A percentile compares a stretch with the other conserved stretches of the same genome.
Conservation (phyloP, 2,329 filamentous ascomycete species). For the Epichloe scottii region DNA sequence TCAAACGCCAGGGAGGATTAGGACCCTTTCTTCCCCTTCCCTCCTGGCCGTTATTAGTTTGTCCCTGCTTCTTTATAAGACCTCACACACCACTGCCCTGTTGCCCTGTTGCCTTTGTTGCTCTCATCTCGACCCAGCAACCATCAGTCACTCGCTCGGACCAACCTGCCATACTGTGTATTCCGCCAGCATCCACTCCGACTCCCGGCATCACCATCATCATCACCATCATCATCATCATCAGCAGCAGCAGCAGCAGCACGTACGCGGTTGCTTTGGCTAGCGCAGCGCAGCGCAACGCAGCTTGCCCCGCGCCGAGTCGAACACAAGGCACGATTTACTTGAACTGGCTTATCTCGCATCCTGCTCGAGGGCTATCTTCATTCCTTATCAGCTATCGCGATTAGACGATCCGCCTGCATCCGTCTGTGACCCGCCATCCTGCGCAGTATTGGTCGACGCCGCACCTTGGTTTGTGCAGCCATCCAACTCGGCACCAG, state of each 20-base stretch:
- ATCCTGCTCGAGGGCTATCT: neutral
- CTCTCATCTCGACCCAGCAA: neutral
- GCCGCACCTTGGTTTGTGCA: too few species aligned
- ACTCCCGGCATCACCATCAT: neutral
- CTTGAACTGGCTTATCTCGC: constrained; percentile 1
- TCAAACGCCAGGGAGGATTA: constrained; percentile 1
- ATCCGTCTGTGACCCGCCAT: neutral
- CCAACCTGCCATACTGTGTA: neutral
- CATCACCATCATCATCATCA: neutral
- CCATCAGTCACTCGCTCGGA: neutral
- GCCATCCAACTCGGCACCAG: neutral
- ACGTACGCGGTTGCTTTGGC: neutral
- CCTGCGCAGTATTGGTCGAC: neutral
- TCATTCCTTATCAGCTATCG: neutral
- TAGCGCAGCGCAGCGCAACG: neutral
- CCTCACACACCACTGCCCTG: neutral
- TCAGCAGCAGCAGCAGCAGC: neutral
- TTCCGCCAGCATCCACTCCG: neutral
- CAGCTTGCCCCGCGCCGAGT: neutral
- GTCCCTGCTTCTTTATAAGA: neutral
- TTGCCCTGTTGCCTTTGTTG: neutral
- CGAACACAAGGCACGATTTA: neutral
- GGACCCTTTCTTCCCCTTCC: neutral
- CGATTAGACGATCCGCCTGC: neutral
- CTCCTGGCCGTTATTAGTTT: neutral